These are phyloP conservation scores for Blastobotrys attinorum DNA, from an alignment of 805 yeast genomes.

Conservation along the genomic window DNA sequence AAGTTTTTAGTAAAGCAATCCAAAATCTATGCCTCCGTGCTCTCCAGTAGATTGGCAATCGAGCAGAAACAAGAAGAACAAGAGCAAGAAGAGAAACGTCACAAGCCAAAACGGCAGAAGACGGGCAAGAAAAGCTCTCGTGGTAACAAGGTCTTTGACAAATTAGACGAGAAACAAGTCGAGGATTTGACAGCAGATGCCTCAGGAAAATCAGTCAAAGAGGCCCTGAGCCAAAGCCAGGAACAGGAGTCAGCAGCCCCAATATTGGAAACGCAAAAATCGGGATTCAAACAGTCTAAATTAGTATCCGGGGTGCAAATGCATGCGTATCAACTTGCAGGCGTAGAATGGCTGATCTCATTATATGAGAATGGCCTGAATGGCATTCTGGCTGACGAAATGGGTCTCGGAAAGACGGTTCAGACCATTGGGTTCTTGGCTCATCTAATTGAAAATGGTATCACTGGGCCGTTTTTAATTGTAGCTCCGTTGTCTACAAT, in stretches of 20 bases:
- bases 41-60: slow-evolving; percentile 58
- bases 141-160: neutral
- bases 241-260: too few relatives aligned
- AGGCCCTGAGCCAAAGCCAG: too few relatives aligned
- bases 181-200: neutral
- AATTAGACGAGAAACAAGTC: neutral
- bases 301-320: slow-evolving; percentile 49
- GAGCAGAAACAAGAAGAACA: slow-evolving; percentile 8
- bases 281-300: slow-evolving; percentile 39
- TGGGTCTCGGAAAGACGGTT: slow-evolving; percentile 94
- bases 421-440: slow-evolving; percentile 85
- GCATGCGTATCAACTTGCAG: slow-evolving; percentile 82
- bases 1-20: slow-evolving; percentile 78
- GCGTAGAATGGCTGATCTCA: slow-evolving; percentile 84
- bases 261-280: too few relatives aligned
- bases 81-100: neutral
- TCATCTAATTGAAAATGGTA: slow-evolving; percentile 58
- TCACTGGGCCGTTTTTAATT: slow-evolving; percentile 77
- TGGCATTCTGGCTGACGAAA: slow-evolving; percentile 94
- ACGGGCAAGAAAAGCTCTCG: neutral
- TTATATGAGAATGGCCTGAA: slow-evolving; percentile 88
- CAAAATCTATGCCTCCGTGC: slow-evolving; percentile 77
- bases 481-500: slow-evolving; percentile 94
- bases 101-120: neutral
- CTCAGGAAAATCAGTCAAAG: neutral